Base-by-base conservation (phyloP, 129 eudicot genomes). In the Flaveria sonorensis region DNA sequence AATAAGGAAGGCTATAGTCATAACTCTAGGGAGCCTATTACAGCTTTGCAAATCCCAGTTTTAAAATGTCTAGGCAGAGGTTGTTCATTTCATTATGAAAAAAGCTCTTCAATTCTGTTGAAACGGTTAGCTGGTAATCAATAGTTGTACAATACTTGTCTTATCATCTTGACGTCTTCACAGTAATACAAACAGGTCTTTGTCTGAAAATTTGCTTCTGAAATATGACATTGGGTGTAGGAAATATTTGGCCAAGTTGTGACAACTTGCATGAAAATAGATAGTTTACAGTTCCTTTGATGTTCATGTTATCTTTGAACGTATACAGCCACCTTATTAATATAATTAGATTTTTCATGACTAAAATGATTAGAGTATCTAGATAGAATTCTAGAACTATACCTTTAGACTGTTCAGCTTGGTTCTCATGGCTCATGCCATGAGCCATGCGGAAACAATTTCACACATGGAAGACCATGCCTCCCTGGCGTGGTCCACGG, bases 201-300 rank as follows among this genome's bases (percentile, higher is more conserved):
- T 30, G 36, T 28, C 18, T 72, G 40, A 52, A 71, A 72, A 46
- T 72, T 70, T 72, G 51, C 76, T 72, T 72, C 24, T 52, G 14
- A 18, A 53, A 53, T 72, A 4, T 53, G 51, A 32, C 6, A 50
- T 50, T 50, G 1, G 51, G 66, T 52, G 76, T n/a, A 74, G 45
- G 59, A 32, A 62, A 23, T 18, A 43, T 42, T 8, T 8, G 60
- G 70, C 23, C 61, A 20, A 39, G 13, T 10, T 19, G 59, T 26
- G 78, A 61, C 59, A 74, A 73, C 68, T 73, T 57, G 23, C 55
- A 56, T 73, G 68, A 73, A 72, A 23, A 57, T 36, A 55, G 48
- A 48, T 71, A 23, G 40, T 72, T 59, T 53, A 18, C 63, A 8
- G 67, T 40, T 72, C 14, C 32, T 53, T 19, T 19, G 66, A 51